phyloP scores from a whole-genome alignment of 2,329 filamentous ascomycete genomes.

The Penicillium sp. region DNA sequence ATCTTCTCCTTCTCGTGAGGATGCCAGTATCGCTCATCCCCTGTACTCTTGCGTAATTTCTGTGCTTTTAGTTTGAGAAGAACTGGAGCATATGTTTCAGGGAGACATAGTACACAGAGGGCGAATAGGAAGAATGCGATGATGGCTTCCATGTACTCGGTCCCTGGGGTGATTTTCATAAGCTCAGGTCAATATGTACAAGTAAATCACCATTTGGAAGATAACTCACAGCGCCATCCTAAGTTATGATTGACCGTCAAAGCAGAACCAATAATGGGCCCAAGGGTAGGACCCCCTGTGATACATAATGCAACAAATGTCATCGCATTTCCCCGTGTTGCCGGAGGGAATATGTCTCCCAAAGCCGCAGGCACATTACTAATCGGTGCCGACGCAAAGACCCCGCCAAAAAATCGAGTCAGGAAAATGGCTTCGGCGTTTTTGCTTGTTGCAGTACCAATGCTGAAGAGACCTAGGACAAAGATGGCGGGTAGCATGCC shows the following conservation, averaged over 20 bases:
- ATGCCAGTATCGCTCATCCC: constrained; percentile 43
- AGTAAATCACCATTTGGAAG: neutral
- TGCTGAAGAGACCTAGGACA: constrained; percentile 16
- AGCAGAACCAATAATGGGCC: constrained; percentile 44
- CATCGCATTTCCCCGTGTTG: constrained; percentile 41
- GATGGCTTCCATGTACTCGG: constrained; percentile 46
- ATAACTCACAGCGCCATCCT: constrained; percentile 42
- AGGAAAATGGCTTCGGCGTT: constrained; percentile 39
- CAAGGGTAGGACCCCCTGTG: constrained; percentile 41
- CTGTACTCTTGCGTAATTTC: constrained; percentile 38
- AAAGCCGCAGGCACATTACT: constrained; percentile 46
- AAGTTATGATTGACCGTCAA: constrained; percentile 34
- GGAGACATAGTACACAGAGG: constrained; percentile 22
- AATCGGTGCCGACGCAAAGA: constrained; percentile 47
- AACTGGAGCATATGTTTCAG: constrained; percentile 42
- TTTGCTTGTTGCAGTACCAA: constrained; percentile 45
- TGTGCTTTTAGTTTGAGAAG: constrained; percentile 42
- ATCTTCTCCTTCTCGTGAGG: constrained; percentile 48
- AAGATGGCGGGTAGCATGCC: constrained; percentile 44
- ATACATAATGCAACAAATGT: constrained; percentile 31
- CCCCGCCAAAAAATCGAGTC: constrained; percentile 47
- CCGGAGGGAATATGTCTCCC: constrained; percentile 45
- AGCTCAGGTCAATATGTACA: neutral
- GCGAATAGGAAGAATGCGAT: constrained; percentile 24
- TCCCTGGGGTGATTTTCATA: constrained; percentile 20